Percentiles rank a stretch among this genome's conserved stretches.
Conservation (phyloP, 164 flowering plant species). For the Berberis thunbergii region DNA sequence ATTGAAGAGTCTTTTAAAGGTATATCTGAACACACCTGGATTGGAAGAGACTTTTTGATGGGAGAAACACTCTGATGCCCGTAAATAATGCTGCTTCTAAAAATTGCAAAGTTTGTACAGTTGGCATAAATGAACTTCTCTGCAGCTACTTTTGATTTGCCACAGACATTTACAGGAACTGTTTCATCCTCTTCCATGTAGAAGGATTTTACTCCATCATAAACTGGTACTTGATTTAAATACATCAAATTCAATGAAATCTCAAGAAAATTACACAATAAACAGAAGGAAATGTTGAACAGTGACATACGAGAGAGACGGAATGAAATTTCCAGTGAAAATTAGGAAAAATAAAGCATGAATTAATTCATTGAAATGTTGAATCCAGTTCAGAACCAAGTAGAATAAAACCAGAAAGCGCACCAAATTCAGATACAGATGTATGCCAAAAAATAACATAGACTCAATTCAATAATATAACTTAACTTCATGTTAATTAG, state of each 20-base stretch:
- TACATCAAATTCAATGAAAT: constrained; percentile 5
- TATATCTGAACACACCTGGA: constrained; percentile 45
- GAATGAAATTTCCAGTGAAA: background rate
- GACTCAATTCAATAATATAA: no score
- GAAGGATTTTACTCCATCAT: constrained; percentile 86
- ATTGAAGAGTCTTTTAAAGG: no score
- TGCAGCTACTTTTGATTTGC: constrained; percentile 82
- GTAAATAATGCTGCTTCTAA: constrained; percentile 91
- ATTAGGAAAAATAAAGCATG: no score
- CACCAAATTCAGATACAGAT: no score
- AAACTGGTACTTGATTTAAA: constrained; percentile 42
- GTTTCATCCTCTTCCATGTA: constrained; percentile 90
- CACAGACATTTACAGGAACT: constrained; percentile 79
- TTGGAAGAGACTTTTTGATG: constrained; percentile 77
- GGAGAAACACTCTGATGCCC: constrained; percentile 86
- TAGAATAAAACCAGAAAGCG: no score
- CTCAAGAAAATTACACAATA: background rate
- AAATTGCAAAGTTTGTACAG: constrained; percentile 67
- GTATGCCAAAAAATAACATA: no score
- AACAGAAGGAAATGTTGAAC: background rate
- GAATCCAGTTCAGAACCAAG: no score
- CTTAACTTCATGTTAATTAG: no score
- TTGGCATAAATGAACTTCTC: constrained; percentile 54
- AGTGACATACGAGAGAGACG: background rate
- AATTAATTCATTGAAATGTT: no score